phyloP scores from a whole-genome alignment of 805 yeast species.

The Yamadazyma takamatsuzukensis region DNA sequence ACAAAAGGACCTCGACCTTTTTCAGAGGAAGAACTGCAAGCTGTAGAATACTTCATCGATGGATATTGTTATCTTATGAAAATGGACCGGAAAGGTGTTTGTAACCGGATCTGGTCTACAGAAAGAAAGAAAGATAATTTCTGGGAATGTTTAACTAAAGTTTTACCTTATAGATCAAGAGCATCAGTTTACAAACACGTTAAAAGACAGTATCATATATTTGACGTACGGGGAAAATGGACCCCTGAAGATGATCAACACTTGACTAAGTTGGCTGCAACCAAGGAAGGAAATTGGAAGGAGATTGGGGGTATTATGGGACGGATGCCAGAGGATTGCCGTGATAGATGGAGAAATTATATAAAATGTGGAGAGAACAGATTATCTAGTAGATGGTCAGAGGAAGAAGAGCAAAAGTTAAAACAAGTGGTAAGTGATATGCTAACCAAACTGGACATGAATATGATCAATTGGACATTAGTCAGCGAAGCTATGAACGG shows the following conservation, averaged over 20 bases:
- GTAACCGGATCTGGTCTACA: slow-evolving; percentile 83
- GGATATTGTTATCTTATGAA: slow-evolving; percentile 65
- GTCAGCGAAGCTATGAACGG: slow-evolving; percentile 92
- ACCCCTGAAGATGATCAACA: slow-evolving; percentile 72
- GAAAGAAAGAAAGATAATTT: slow-evolving; percentile 83
- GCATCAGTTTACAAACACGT: slow-evolving; percentile 93
- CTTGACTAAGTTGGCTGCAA: slow-evolving; percentile 58
- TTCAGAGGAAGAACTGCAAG: slow-evolving; percentile 60
- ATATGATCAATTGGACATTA: slow-evolving; percentile 79
- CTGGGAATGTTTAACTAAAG: slow-evolving; percentile 80
- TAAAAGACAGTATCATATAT: slow-evolving; percentile 82
- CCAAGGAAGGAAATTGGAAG: slow-evolving; percentile 85
- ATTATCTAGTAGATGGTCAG: slow-evolving; percentile 75
- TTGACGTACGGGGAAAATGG: slow-evolving; percentile 89
- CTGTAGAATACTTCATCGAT: slow-evolving; percentile 68
- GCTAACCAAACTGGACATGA: slow-evolving; percentile 12
- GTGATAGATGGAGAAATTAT: slow-evolving; percentile 95
- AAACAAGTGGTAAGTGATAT: slow-evolving; percentile 26
- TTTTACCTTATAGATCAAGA: slow-evolving; percentile 79
- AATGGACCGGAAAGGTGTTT: slow-evolving; percentile 63
- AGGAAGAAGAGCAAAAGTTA: slow-evolving; percentile 64
- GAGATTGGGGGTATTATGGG: slow-evolving; percentile 73
- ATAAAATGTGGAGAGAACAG: slow-evolving; percentile 85
- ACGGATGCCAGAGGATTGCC: slow-evolving; percentile 96
- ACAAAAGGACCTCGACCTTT: slow-evolving; percentile 43